These are phyloP conservation scores for Fallopia convolvulus DNA, from an alignment of 148 eudicot species.

Conservation along the genomic window DNA sequence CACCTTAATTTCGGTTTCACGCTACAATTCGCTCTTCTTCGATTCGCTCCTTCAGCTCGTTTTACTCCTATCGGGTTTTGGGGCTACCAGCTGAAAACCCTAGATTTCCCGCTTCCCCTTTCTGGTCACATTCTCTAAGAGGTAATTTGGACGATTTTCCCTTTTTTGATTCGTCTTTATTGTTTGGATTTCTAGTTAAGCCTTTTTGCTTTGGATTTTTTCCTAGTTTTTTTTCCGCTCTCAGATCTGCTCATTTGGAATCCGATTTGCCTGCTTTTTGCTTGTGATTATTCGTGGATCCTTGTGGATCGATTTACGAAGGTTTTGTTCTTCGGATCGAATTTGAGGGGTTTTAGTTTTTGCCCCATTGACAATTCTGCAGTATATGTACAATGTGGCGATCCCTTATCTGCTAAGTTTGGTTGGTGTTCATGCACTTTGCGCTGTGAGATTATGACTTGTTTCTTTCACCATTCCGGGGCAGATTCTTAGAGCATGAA, in stretches of 20 bases:
- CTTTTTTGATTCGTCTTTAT: not conserved
- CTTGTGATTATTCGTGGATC: not conserved
- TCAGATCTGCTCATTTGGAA: slow-evolving; percentile 7
- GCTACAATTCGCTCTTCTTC: not conserved
- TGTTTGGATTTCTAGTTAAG: not conserved
- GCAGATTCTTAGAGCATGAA: slow-evolving; percentile 6
- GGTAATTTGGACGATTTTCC: slow-evolving; percentile 9
- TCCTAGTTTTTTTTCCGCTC: not conserved
- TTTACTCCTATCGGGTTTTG: not conserved
- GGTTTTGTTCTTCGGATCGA: not conserved
- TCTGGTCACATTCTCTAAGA: not conserved
- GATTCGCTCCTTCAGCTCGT: not conserved
- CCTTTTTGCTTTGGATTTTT: not conserved
- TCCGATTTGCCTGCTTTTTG: not conserved
- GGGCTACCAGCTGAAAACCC: slow-evolving; percentile 8
- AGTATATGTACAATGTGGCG: not conserved
- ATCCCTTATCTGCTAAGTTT: not conserved
- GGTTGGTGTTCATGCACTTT: slow-evolving; percentile 6
- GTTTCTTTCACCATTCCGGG: not conserved
- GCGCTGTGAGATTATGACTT: not conserved
- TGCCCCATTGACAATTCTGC: not conserved
- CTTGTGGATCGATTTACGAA: not conserved
- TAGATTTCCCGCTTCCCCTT: not conserved
- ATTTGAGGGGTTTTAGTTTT: not conserved
- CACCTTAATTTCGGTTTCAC: not conserved